A percentile compares a stretch with the other conserved stretches of the same genome.
Evolutionary conservation across 768 basidiomycete species (phyloP).

Genomic region (Pleurotus djamor): DNA sequence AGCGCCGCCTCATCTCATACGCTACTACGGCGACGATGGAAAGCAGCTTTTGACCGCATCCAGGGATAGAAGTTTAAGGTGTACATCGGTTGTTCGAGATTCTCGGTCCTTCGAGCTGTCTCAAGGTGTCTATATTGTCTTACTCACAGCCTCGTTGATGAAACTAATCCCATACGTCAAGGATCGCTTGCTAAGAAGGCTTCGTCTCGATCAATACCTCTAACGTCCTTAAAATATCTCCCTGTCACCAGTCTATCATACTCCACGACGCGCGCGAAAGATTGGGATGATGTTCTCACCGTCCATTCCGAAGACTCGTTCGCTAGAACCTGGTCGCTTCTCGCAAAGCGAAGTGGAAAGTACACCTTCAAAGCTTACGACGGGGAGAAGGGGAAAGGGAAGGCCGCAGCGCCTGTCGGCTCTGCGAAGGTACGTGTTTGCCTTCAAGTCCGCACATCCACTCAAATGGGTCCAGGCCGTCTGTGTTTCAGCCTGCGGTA

Average conservation of each 20-base stretch:
- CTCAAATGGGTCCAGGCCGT: constrained; percentile 50
- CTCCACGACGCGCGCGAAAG: constrained; percentile 80
- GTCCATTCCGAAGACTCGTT: constrained; percentile 80
- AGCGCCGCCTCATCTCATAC: constrained; percentile 84
- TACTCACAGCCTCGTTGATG: not conserved
- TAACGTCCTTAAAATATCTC: constrained; percentile 83
- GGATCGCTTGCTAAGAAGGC: constrained; percentile 86
- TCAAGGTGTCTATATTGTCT: constrained; percentile 59
- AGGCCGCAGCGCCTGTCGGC: constrained; percentile 44
- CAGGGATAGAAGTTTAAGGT: constrained; percentile 84
- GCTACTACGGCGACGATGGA: constrained; percentile 97
- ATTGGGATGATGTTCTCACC: constrained; percentile 98
- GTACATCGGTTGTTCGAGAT: constrained; percentile 91
- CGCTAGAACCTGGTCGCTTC: constrained; percentile 86
- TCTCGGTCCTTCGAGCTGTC: constrained; percentile 93
- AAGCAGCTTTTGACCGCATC: constrained; percentile 92
- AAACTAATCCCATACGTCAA: constrained; percentile 20
- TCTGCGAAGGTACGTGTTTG: constrained; percentile 61
- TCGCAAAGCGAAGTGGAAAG: constrained; percentile 79
- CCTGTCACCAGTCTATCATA: constrained; percentile 76
- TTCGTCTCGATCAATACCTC: constrained; percentile 69
- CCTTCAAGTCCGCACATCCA: not conserved
- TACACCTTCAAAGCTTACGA: constrained; percentile 64
- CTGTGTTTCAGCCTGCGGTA: constrained; percentile 92
- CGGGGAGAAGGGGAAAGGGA: constrained; percentile 43